Evolutionary conservation across 1,284 basidiomycete species (phyloP).

Genomic region (Cutaneotrichosporon curvatum): DNA sequence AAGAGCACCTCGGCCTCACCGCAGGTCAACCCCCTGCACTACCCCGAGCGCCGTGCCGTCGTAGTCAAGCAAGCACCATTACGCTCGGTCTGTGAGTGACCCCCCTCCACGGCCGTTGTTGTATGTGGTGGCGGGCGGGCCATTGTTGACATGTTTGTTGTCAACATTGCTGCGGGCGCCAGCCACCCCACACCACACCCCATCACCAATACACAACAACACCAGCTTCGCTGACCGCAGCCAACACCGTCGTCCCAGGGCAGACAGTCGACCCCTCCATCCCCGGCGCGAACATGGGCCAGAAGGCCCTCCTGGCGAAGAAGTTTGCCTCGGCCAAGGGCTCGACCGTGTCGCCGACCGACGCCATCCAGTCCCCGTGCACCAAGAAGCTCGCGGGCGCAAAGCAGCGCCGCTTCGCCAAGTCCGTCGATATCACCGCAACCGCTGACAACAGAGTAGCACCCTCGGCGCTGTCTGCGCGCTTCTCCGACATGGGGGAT

Average conservation of each 20-base stretch:
- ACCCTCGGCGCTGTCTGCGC: neutral
- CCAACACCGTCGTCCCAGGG: constrained; percentile 43
- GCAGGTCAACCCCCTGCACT: constrained; percentile 58
- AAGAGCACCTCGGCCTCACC: neutral
- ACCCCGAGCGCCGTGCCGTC: constrained; percentile 69
- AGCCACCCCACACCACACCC: no score
- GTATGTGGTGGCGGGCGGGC: neutral
- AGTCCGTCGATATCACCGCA: constrained; percentile 53
- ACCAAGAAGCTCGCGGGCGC: constrained; percentile 80
- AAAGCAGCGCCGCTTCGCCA: constrained; percentile 84
- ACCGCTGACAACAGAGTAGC: neutral
- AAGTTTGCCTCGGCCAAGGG: constrained; percentile 75
- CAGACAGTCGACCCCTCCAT: constrained; percentile 33
- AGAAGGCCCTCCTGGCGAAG: constrained; percentile 79
- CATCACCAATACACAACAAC: no score
- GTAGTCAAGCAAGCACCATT: constrained; percentile 69
- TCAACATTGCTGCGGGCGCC: no score
- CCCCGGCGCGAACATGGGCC: constrained; percentile 53
- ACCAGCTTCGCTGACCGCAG: constrained; percentile 25
- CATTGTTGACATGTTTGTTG: no score
- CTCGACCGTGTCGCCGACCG: constrained; percentile 80
- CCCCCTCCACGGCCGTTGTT: no score
- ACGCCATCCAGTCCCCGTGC: constrained; percentile 83
- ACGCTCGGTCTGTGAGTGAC: constrained; percentile 42
- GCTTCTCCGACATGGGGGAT: neutral